Percentiles rank a stretch among this genome's conserved stretches.
phyloP scores from a whole-genome alignment of 1,284 basidiomycete species.

The Trametes sp. region DNA sequence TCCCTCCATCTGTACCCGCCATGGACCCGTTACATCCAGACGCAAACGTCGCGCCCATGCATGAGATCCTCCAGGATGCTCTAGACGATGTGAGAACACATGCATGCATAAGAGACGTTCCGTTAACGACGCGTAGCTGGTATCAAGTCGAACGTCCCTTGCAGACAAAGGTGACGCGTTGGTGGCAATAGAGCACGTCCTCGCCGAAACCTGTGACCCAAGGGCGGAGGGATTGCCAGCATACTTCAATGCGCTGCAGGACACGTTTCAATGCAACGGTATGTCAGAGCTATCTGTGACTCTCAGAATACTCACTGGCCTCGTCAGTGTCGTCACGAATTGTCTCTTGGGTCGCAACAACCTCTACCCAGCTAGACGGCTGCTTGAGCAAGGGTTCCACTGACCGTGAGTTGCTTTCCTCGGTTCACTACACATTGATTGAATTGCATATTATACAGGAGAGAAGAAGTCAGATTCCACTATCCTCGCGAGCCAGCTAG shows the following conservation, averaged over 20 bases:
- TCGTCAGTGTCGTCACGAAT: conserved; percentile 66
- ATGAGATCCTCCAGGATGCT: conserved; percentile 60
- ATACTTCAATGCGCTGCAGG: conserved; percentile 70
- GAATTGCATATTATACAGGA: conserved; percentile 30
- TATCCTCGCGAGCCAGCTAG: conserved; percentile 56
- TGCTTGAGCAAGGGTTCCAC: conserved; percentile 36
- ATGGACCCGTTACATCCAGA: conserved; percentile 25
- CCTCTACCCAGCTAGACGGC: conserved; percentile 35
- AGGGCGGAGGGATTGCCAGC: conserved; percentile 50
- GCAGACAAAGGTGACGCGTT: conserved; percentile 60
- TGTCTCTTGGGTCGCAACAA: conserved; percentile 55
- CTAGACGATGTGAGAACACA: conserved; percentile 65
- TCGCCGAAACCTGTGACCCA: conserved; percentile 58
- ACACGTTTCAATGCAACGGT: conserved; percentile 83
- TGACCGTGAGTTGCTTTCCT: conserved; percentile 33
- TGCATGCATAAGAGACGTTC: conserved; percentile 17
- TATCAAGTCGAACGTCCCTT: conserved; percentile 62
- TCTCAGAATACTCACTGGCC: background rate
- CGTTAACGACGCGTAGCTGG: conserved; percentile 54
- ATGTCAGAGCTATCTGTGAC: conserved; percentile 36
- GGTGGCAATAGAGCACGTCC: conserved; percentile 61
- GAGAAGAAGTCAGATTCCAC: conserved; percentile 54
- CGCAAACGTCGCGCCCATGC: conserved; percentile 43
- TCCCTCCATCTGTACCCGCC: background rate
- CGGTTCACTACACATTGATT: too few relatives aligned